Percentiles rank a stretch among this genome's conserved stretches.
phyloP scores from a whole-genome alignment of 208 protist genomes.

The Leishmania gerbilli region DNA sequence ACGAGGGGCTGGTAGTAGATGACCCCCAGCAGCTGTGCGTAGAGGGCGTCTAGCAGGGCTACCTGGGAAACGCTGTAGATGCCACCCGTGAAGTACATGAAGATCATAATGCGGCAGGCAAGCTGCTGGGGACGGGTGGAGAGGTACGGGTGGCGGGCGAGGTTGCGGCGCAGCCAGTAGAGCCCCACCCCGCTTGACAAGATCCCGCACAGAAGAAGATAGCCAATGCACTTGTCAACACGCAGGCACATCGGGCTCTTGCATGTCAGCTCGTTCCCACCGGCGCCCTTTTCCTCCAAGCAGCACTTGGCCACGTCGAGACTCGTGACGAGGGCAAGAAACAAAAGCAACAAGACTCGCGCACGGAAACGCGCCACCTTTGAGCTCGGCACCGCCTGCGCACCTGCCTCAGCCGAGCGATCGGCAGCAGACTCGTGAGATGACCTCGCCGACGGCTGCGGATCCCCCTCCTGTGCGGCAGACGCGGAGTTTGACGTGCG shows the following conservation, averaged over 20 bases:
- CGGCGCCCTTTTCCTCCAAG: slow-evolving; percentile 33
- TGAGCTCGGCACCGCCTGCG: slow-evolving; percentile 17
- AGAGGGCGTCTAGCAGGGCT: slow-evolving; percentile 43
- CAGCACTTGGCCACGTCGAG: slow-evolving; percentile 44
- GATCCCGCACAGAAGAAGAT: slow-evolving; percentile 52
- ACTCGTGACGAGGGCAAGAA: slow-evolving; percentile 30
- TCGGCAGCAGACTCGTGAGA: background rate
- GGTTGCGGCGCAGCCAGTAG: slow-evolving; percentile 57
- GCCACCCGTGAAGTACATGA: slow-evolving; percentile 64
- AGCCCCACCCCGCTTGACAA: slow-evolving; percentile 52
- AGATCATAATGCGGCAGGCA: slow-evolving; percentile 80
- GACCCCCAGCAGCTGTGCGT: slow-evolving; percentile 56
- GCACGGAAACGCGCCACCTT: slow-evolving; percentile 43
- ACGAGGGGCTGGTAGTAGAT: slow-evolving; percentile 71
- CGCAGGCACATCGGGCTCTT: slow-evolving; percentile 29
- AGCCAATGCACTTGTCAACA: slow-evolving; percentile 34
- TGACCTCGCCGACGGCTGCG: background rate
- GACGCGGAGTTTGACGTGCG: background rate
- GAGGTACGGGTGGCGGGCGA: slow-evolving; percentile 66
- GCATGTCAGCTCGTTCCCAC: slow-evolving; percentile 37
- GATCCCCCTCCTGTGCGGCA: background rate
- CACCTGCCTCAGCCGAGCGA: background rate
- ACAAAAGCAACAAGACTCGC: slow-evolving; percentile 28
- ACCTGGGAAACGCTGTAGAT: slow-evolving; percentile 65
- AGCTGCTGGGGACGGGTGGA: slow-evolving; percentile 80